Conservation (phyloP, 352 stramenopile species). For the Phytophthora fragariae region DNA sequence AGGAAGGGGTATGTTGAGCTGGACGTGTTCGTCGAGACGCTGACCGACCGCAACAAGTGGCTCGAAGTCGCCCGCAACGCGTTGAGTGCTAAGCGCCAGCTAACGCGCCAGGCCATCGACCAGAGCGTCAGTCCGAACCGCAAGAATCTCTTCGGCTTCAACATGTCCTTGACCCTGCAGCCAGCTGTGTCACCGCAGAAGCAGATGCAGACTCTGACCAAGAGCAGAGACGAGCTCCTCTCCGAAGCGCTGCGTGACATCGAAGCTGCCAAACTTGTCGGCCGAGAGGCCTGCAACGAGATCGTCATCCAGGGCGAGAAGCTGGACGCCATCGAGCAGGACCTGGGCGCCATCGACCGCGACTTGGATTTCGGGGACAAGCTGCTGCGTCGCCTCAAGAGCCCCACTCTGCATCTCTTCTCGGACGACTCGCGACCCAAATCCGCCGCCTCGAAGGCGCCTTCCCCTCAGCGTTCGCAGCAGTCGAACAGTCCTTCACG, state of each 20-base stretch:
- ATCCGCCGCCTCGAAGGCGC: conserved; percentile 18
- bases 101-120: conserved; percentile 46
- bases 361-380: conserved; percentile 84
- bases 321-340: conserved; percentile 71
- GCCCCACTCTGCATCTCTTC: conserved; percentile 75
- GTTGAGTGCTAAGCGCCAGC: conserved; percentile 59
- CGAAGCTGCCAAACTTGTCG: conserved; percentile 75
- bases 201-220: conserved; percentile 72
- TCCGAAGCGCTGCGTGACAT: conserved; percentile 78
- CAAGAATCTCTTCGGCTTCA: conserved; percentile 71
- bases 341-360: conserved; percentile 61
- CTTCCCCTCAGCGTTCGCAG: conserved; percentile 28
- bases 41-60: conserved; percentile 77
- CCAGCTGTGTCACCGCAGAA: conserved; percentile 54
- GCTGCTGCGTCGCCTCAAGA: conserved; percentile 74
- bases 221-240: conserved; percentile 71
- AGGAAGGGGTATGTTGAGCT: conserved; percentile 83
- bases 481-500: conserved; percentile 26
- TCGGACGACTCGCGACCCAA: conserved; percentile 50
- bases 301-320: conserved; percentile 81
- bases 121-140: conserved; percentile 45
- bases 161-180: conserved; percentile 31
- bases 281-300: conserved; percentile 72
- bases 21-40: conserved; percentile 78
- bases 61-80: conserved; percentile 82